Evolutionary conservation across 2,329 filamentous ascomycete species (phyloP).

Genomic region (Sphaceloma murrayae): DNA sequence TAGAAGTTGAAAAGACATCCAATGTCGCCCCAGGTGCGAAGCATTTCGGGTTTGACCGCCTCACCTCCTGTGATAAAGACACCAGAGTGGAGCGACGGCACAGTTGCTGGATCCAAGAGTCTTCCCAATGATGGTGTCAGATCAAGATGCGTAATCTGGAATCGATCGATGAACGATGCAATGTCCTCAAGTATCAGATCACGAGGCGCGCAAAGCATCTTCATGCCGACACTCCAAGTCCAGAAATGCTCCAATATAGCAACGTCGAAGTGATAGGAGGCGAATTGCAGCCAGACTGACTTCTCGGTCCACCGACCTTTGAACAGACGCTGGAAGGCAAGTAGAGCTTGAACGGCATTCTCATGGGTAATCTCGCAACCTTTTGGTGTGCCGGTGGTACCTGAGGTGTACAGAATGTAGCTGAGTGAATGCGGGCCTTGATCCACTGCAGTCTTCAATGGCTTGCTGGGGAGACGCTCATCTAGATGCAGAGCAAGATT

Average conservation of each 20-base stretch:
- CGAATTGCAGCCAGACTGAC: conserved; percentile 85
- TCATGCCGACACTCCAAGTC: conserved; percentile 87
- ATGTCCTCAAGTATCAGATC: conserved; percentile 82
- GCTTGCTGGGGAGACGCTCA: conserved; percentile 25
- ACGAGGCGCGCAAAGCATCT: conserved; percentile 69
- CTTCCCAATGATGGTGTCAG: conserved; percentile 80
- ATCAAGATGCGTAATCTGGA: conserved; percentile 82
- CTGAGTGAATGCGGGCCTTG: conserved; percentile 49
- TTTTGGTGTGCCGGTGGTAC: conserved; percentile 78
- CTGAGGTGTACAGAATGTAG: conserved; percentile 81
- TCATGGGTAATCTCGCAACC: conserved; percentile 82
- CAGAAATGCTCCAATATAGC: conserved; percentile 90
- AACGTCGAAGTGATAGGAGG: conserved; percentile 89
- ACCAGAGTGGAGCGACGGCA: conserved; percentile 67
- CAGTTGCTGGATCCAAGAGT: conserved; percentile 66
- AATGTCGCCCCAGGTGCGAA: conserved; percentile 73
- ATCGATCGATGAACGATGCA: conserved; percentile 56
- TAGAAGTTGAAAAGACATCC: conserved; percentile 83
- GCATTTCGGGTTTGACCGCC: conserved; percentile 75
- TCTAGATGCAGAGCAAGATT: conserved; percentile 36
- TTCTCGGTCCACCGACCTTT: conserved; percentile 58
- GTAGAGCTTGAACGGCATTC: conserved; percentile 81
- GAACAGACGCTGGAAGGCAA: conserved; percentile 75
- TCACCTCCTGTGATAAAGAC: conserved; percentile 93
- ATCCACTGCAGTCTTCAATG: neutral